phyloP scores from a whole-genome alignment of 257 asterid genomes.

The Solanum medicagineum region DNA sequence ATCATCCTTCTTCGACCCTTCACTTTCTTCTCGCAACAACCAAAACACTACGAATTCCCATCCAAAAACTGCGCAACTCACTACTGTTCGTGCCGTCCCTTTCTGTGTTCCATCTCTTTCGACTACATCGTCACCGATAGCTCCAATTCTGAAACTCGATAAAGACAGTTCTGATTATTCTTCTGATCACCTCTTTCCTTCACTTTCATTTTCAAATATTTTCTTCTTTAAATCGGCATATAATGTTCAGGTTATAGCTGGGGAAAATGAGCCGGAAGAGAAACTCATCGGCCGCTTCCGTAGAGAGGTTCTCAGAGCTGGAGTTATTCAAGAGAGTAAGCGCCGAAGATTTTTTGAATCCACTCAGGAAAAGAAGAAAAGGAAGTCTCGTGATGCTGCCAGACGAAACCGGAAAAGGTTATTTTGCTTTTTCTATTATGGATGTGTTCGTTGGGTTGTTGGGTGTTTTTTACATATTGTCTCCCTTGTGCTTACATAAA shows the following conservation, averaged over 20 bases:
- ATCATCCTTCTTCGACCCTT: neutral
- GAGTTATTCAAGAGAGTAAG: conserved; percentile 36
- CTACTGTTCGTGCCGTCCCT: neutral
- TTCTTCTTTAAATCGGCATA: conserved; percentile 23
- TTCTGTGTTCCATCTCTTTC: neutral
- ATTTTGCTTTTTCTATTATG: neutral
- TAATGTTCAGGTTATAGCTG: conserved; percentile 29
- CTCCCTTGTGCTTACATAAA: neutral
- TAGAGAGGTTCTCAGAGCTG: conserved; percentile 28
- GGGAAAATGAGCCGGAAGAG: conserved; percentile 34
- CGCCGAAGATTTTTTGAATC: conserved; percentile 39
- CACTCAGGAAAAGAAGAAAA: conserved; percentile 32
- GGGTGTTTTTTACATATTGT: neutral
- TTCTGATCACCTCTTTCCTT: conserved; percentile 20
- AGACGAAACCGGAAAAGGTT: conserved; percentile 40
- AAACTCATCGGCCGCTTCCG: conserved; percentile 31
- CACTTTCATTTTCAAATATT: conserved; percentile 25
- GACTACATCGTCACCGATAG: neutral
- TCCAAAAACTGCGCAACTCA: neutral
- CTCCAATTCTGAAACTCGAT: neutral
- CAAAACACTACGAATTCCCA: neutral
- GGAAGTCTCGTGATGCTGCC: conserved; percentile 48
- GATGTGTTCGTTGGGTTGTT: neutral
- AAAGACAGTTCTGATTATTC: neutral
- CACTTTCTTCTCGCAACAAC: neutral